phyloP scores from a whole-genome alignment of 140 eudicot genomes.

The Cichorium intybus region DNA sequence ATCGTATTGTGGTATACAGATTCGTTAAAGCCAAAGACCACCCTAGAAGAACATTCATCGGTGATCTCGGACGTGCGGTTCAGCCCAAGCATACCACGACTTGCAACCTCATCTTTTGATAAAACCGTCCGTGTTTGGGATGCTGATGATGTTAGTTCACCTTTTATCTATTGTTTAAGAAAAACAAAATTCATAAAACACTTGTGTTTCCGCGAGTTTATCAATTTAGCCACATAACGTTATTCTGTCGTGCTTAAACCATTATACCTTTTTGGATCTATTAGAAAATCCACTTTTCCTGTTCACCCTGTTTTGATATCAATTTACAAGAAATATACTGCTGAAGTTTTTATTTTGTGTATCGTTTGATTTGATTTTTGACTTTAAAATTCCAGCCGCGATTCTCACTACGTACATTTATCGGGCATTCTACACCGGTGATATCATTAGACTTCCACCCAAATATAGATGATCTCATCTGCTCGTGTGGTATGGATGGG shows the following conservation, averaged over 20 bases:
- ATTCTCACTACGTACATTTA: constrained; percentile 75
- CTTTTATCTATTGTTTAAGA: background rate
- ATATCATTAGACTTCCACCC: constrained; percentile 97
- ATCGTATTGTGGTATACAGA: constrained; percentile 85
- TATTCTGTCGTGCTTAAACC: too few relatives aligned
- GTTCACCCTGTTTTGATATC: too few relatives aligned
- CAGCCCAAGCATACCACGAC: constrained; percentile 95
- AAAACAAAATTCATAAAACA: too few relatives aligned
- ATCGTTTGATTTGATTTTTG: too few relatives aligned
- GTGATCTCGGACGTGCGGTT: constrained; percentile 93
- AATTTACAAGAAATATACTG: too few relatives aligned
- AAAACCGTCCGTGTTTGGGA: too few relatives aligned
- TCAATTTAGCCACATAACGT: too few relatives aligned
- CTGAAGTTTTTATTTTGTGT: too few relatives aligned
- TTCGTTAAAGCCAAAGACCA: constrained; percentile 63
- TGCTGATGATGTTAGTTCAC: constrained; percentile 78
- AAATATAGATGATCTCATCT: constrained; percentile 81
- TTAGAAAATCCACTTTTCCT: too few relatives aligned
- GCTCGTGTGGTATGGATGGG: constrained; percentile 96
- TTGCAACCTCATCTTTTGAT: constrained; percentile 96
- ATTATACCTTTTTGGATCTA: too few relatives aligned
- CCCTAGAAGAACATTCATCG: constrained; percentile 86
- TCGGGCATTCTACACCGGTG: constrained; percentile 85
- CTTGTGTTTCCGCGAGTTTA: too few relatives aligned
- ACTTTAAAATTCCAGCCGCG: constrained; percentile 57